Evolutionary conservation across 2,329 filamentous ascomycete species (phyloP).

Genomic region (Fusarium staphyleae): DNA sequence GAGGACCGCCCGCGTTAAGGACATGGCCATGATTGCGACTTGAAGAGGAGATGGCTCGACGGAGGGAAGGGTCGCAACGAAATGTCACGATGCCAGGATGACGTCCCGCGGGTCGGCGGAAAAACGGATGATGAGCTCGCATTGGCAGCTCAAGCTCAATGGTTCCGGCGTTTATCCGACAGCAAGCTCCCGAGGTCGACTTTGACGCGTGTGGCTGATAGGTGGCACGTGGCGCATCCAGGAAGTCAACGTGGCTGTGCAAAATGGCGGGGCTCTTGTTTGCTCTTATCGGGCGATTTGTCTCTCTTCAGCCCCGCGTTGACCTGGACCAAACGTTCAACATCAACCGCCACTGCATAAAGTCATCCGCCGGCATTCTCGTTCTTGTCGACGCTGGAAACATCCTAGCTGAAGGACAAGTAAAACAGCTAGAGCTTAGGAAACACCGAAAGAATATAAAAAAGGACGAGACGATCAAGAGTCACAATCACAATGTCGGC

Average conservation of each 20-base stretch:
- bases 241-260: not conserved
- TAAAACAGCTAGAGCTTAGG: not conserved
- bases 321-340: constrained; percentile 28
- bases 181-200: constrained; percentile 17
- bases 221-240: constrained; percentile 13
- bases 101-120: constrained; percentile 35
- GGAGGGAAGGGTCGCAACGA: constrained; percentile 12
- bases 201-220: constrained; percentile 23
- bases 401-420: not conserved
- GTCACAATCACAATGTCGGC: constrained; percentile 44
- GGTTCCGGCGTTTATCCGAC: constrained; percentile 29
- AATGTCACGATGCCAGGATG: constrained; percentile 33
- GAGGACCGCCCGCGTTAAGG: constrained; percentile 43
- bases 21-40: constrained; percentile 41
- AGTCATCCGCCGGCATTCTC: constrained; percentile 21
- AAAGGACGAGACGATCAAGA: not conserved
- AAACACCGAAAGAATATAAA: not conserved
- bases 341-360: constrained; percentile 30
- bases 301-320: constrained; percentile 35
- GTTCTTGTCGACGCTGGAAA: not conserved
- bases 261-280: constrained; percentile 21
- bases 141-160: constrained; percentile 13
- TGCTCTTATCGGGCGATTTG: constrained; percentile 12
- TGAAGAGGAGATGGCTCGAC: constrained; percentile 5
- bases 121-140: constrained; percentile 34